Evolutionary conservation across 495 filamentous ascomycete species (phyloP), one percentile per base, ranked within the genome.

Genomic region (Cercophora samala): DNA sequence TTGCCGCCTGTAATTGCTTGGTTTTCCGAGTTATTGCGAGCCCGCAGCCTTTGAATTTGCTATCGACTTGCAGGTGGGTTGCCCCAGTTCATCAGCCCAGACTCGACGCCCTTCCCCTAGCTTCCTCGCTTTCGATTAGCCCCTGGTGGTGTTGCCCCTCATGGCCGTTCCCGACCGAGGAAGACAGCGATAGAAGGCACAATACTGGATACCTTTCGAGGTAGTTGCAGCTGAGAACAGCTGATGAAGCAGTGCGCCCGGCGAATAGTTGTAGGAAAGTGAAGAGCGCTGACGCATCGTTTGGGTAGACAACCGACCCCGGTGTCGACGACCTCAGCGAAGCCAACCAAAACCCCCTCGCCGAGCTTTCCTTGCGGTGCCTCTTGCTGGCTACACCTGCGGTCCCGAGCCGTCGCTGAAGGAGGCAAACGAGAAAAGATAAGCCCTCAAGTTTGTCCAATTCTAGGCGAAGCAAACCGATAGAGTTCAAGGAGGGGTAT

Each of bases 231-330:
- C 13, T 17, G 37, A 13, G 6, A 9, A 9, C 8, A 13, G n/a
- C 13, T 17, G 37, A 17, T 5, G 37, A 18, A 46, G 2, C 11
- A 46, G 5, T 46, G 37, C 8, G 1, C 5, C 6, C 9, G 15
- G 37, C 13, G 37, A 46, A 9, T 46, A 9, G 13, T 46, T 46
- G 26, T 29, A 29, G 8, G 26, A 29, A 29, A 64, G 56, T 32
- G 42, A 61, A 67, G 65, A 21, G 22, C 53, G 61, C 72, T 74
- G 67, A 73, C 68, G 42, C 64, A 66, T 71, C 64, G 59, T 66
- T 74, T 72, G 69, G 67, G 64, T 60, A 71, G 66, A 66, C 65
- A 68, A 63, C 58, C 42, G 69, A 25, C 60, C 46, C 5, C 58
- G 42, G 19, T 62, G 58, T 25, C 22, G 60, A 21, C 46, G 5